These are phyloP conservation scores for Amaranthus cruentus DNA, from an alignment of 148 eudicot species.

Conservation along the genomic window DNA sequence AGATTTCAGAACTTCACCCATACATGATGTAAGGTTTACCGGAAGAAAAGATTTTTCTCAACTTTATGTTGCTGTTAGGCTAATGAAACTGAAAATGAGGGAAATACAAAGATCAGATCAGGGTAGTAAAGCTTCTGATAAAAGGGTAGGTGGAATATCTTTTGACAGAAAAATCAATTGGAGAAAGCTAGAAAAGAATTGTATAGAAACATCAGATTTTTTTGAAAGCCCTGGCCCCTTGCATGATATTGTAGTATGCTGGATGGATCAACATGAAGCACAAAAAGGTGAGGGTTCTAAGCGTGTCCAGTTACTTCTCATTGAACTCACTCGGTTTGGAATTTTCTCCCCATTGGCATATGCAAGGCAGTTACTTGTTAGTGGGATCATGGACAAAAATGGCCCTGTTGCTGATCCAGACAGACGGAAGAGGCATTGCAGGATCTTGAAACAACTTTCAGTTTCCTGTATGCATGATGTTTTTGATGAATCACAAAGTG, in stretches of 20 bases:
- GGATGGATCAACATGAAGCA: constrained; percentile 91
- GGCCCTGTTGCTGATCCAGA: constrained; percentile 43
- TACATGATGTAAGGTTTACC: constrained; percentile 61
- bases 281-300: constrained; percentile 68
- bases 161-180: constrained; percentile 21
- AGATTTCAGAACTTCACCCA: constrained; percentile 57
- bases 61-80: constrained; percentile 62
- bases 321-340: constrained; percentile 64
- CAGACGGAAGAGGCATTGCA: constrained; percentile 56
- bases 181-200: constrained; percentile 17
- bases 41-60: constrained; percentile 87
- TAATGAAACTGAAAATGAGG: constrained; percentile 62
- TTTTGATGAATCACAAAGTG: constrained; percentile 50
- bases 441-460: constrained; percentile 81
- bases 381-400: constrained; percentile 73
- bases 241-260: constrained; percentile 85
- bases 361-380: constrained; percentile 79
- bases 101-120: constrained; percentile 39
- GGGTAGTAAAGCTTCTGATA: constrained; percentile 26
- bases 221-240: constrained; percentile 89
- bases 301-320: constrained; percentile 67
- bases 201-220: constrained; percentile 39
- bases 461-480: constrained; percentile 56
- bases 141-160: not conserved
- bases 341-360: constrained; percentile 81